Percentiles rank a stretch among this genome's conserved stretches.
These are phyloP conservation scores for Fusarium sp. DNA, from an alignment of 2,329 filamentous ascomycete genomes.

Conservation along the genomic window DNA sequence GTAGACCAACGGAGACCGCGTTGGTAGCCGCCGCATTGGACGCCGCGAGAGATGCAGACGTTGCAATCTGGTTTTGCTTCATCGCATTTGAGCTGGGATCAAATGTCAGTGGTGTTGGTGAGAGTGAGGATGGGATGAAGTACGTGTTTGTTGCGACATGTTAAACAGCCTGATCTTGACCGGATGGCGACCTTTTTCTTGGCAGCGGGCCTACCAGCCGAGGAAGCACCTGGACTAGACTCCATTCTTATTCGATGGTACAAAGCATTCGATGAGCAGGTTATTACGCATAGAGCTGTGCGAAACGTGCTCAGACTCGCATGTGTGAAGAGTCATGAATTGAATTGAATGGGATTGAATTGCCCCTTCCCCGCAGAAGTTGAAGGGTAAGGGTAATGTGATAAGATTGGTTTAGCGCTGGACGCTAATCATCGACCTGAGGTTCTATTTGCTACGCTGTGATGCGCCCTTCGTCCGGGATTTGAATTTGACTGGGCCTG, in stretches of 20 bases:
- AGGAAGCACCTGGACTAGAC: neutral
- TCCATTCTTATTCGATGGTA: neutral
- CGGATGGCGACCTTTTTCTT: constrained; percentile 26
- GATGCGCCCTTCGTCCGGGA: neutral
- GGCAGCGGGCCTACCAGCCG: neutral
- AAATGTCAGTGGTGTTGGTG: neutral
- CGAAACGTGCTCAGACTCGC: constrained; percentile 12
- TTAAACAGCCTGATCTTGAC: constrained; percentile 35
- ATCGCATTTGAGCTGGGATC: constrained; percentile 44
- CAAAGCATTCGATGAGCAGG: neutral
- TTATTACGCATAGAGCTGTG: neutral
- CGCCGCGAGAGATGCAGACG: constrained; percentile 38
- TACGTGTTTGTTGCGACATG: constrained; percentile 35
- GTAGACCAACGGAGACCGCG: constrained; percentile 40
- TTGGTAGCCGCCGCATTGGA: constrained; percentile 41
- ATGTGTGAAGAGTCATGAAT: constrained; percentile 10
- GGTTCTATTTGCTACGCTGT: neutral
- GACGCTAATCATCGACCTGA: neutral
- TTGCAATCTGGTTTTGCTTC: constrained; percentile 41
- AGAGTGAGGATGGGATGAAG: neutral
- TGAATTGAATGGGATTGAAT: neutral
- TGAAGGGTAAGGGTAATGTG: neutral
- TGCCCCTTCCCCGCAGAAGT: constrained; percentile 34
- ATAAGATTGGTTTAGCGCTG: constrained; percentile 24
- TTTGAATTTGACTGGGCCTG: neutral